Base-by-base conservation (phyloP, 495 filamentous ascomycete genomes). In the Penicillium fimorum region DNA sequence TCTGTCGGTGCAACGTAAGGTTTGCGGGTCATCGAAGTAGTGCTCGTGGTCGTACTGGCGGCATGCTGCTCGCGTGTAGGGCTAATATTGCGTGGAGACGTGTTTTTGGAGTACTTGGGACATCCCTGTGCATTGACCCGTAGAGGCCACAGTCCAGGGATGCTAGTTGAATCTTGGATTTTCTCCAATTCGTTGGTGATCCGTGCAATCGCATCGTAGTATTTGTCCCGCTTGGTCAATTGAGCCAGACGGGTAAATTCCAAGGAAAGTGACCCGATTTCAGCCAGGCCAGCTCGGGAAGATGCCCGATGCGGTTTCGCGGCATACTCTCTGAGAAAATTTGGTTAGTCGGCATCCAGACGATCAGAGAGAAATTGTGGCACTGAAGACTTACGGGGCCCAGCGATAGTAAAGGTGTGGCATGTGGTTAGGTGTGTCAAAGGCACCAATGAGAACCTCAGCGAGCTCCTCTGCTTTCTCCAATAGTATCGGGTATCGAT, bases 341-440 rank as follows among this genome's bases (percentile, higher is more conserved):
- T 50, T 33, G 54, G 56, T 64, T 32, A 66, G 52, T 22, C 18
- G 43, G 20, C 4, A 15, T 2, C 4, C 18, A 22, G 41, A 41
- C 5, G 1, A 27, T 9, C 29, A 29, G 10, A 11, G 1, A 25
- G 5, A 41, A 38, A 12, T 18, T n/a, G 9, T 55, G 25, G 7
- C 12, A 27, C 25, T 5, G 6, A 45, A 37, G 9, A 79, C 81
- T 73, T 68, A 82, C 78, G 92, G 90, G 33, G 84, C 83, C 91
- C 91, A 96, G 45, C 82, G 78, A 71, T 96, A 97, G 70, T 86
- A 93, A 3, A 94, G 83, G 18, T 89, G 68, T 12, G 94, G 94
- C 92, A 98, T 95, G 53, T 92, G 84, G 66, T 98, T 98, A 0
- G 94, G 93, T 8, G 94, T 97, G 70, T 98, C 94, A 70, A 98